Evolutionary conservation across 805 yeast species (phyloP).

Genomic region (Teunomyces cretensis): DNA sequence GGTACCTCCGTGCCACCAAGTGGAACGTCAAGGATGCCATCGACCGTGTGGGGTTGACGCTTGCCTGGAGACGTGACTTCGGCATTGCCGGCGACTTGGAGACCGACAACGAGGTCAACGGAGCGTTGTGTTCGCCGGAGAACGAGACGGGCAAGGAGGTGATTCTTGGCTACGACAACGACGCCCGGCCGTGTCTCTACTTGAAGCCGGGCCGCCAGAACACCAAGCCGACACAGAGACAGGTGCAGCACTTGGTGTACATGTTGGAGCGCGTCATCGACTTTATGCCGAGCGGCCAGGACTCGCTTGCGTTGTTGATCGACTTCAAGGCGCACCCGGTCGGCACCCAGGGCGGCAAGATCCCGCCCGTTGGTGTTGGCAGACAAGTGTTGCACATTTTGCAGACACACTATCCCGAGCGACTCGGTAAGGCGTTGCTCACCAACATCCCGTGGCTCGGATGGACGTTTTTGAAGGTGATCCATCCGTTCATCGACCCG

Average conservation of each 20-base stretch:
- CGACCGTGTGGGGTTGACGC: slow-evolving; percentile 44
- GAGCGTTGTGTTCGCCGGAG: slow-evolving; percentile 46
- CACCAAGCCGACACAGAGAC: slow-evolving; percentile 50
- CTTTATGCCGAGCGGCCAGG: slow-evolving; percentile 60
- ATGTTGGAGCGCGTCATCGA: slow-evolving; percentile 56
- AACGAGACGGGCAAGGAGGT: slow-evolving; percentile 54
- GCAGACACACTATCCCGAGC: slow-evolving; percentile 97
- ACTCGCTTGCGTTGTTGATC: slow-evolving; percentile 51
- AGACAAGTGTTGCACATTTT: slow-evolving; percentile 89
- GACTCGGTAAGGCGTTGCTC: slow-evolving; percentile 88
- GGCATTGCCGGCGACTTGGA: slow-evolving; percentile 41
- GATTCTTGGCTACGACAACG: slow-evolving; percentile 54
- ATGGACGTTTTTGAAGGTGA: slow-evolving; percentile 86
- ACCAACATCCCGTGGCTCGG: slow-evolving; percentile 94
- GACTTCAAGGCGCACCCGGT: slow-evolving; percentile 63
- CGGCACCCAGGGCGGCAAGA: slow-evolving; percentile 41
- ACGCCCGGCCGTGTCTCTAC: slow-evolving; percentile 52
- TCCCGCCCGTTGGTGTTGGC: slow-evolving; percentile 50
- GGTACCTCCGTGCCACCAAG: slow-evolving; percentile 53
- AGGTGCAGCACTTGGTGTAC: slow-evolving; percentile 56
- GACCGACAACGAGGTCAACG: slow-evolving; percentile 30
- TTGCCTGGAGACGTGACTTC: slow-evolving; percentile 57
- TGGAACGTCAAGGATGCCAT: slow-evolving; percentile 48
- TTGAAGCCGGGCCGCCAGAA: slow-evolving; percentile 56
- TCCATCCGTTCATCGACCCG: slow-evolving; percentile 96